Percentiles rank a stretch among this genome's conserved stretches.
phyloP scores from a whole-genome alignment of 208 protist genomes.

The Vickermania ingenoplastis region DNA sequence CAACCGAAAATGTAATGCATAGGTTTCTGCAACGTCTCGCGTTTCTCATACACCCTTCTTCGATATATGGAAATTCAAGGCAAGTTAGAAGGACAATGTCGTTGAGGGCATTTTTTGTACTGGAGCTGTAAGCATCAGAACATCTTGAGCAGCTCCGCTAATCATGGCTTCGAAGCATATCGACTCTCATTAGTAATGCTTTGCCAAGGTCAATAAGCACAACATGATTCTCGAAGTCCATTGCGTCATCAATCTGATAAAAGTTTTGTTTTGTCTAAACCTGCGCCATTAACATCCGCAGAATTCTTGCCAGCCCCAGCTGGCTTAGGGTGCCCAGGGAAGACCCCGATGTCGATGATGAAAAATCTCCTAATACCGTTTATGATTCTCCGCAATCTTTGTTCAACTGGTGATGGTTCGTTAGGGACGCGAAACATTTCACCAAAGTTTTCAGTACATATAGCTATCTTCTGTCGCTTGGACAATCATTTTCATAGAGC shows the following conservation, averaged over 20 bases:
- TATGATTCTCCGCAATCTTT: neutral
- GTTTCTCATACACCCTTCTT: neutral
- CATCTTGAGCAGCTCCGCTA: conserved; percentile 47
- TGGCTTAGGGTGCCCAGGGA: neutral
- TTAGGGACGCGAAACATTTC: conserved; percentile 42
- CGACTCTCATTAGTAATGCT: conserved; percentile 39
- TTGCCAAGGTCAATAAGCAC: conserved; percentile 68
- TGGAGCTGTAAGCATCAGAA: conserved; percentile 50
- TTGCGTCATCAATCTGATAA: conserved; percentile 46
- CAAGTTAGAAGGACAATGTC: conserved; percentile 69
- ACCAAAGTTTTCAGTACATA: conserved; percentile 32
- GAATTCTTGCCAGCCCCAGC: neutral
- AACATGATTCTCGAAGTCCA: conserved; percentile 70
- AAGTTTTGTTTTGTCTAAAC: neutral
- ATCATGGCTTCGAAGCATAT: conserved; percentile 45
- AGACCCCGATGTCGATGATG: neutral
- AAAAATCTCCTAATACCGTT: neutral
- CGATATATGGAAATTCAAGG: conserved; percentile 62
- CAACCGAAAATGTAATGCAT: conserved; percentile 63
- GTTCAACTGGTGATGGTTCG: neutral
- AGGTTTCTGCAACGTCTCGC: conserved; percentile 12
- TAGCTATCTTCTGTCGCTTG: conserved; percentile 23
- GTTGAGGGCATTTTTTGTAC: conserved; percentile 57
- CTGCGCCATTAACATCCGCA: no score
- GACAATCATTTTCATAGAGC: conserved; percentile 29